A percentile compares a stretch with the other conserved stretches of the same genome.
phyloP scores from a whole-genome alignment of 106 monocot species.

The Dendrobium catenatum region DNA sequence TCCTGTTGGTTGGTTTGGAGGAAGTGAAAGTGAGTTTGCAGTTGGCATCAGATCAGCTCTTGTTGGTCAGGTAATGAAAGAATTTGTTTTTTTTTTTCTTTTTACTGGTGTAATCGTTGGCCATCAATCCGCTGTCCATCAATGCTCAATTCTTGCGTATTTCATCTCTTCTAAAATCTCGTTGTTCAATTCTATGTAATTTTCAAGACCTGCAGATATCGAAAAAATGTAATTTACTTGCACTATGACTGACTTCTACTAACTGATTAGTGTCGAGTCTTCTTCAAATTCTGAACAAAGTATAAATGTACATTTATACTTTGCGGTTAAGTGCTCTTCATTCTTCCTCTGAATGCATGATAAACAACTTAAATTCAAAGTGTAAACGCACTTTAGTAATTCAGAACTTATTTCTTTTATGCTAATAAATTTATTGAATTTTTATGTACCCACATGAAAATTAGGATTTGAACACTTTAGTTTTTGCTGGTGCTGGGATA shows the following conservation, averaged over 20 bases:
- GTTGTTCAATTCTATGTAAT: too few relatives aligned
- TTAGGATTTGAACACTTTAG: constrained; percentile 43
- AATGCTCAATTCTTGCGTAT: too few relatives aligned
- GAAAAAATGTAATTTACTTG: too few relatives aligned
- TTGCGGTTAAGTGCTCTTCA: too few relatives aligned
- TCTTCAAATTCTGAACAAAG: too few relatives aligned
- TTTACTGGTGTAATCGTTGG: not conserved
- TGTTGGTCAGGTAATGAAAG: constrained; percentile 57
- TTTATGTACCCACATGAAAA: constrained; percentile 2
- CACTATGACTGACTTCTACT: too few relatives aligned
- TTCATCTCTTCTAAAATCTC: too few relatives aligned
- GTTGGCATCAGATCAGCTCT: constrained; percentile 96
- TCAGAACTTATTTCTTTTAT: not conserved
- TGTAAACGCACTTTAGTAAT: not conserved
- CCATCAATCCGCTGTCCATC: too few relatives aligned
- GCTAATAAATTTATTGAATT: not conserved
- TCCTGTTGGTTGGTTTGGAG: constrained; percentile 97
- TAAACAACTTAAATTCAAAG: not conserved
- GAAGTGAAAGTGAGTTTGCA: constrained; percentile 88
- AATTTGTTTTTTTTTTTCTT: not conserved
- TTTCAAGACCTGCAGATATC: too few relatives aligned
- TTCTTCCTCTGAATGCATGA: not conserved
- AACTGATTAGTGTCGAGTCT: too few relatives aligned
- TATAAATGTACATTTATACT: too few relatives aligned
- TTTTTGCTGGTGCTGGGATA: constrained; percentile 84